A percentile compares a stretch with the other conserved stretches of the same genome.
phyloP scores from a whole-genome alignment of 2,329 filamentous ascomycete genomes.

The Scedosporium aurantiacum region DNA sequence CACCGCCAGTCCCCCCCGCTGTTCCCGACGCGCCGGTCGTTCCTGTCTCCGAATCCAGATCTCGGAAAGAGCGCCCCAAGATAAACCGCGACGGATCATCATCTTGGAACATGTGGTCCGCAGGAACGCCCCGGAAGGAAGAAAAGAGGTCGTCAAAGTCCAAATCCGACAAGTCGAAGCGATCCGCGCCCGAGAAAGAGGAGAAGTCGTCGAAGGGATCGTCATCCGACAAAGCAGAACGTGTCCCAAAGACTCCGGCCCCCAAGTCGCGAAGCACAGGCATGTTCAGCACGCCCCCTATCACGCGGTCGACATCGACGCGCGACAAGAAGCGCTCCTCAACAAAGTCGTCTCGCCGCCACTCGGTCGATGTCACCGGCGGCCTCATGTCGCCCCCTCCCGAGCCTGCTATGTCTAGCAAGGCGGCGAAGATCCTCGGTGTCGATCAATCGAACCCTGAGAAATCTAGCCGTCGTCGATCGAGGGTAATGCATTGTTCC shows the following conservation, averaged over 20 bases:
- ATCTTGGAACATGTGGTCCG: constrained; percentile 68
- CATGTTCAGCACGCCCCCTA: constrained; percentile 56
- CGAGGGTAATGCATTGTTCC: constrained; percentile 11
- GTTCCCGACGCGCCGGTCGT: constrained; percentile 36
- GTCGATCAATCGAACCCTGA: constrained; percentile 27
- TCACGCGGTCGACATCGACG: constrained; percentile 58
- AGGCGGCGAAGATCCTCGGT: constrained; percentile 69
- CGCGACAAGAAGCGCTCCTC: constrained; percentile 49
- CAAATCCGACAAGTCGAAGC: constrained; percentile 50
- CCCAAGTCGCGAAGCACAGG: constrained; percentile 35
- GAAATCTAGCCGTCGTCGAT: constrained; percentile 23
- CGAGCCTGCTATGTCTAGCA: constrained; percentile 57
- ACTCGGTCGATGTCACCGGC: constrained; percentile 50
- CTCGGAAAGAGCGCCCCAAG: constrained; percentile 66
- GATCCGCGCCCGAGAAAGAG: constrained; percentile 44
- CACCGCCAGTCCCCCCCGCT: constrained; percentile 33
- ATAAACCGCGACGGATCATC: constrained; percentile 58
- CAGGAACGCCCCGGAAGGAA: constrained; percentile 28
- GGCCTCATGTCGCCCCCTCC: constrained; percentile 63
- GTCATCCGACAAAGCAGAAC: constrained; percentile 58
- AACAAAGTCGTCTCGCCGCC: constrained; percentile 52
- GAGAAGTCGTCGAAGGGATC: constrained; percentile 61
- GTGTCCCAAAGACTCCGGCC: constrained; percentile 15
- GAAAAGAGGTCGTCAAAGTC: constrained; percentile 53
- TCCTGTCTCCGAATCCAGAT: constrained; percentile 43